These are phyloP conservation scores for Xerocomus potaroensis DNA, from an alignment of 768 basidiomycete species.

Conservation along the genomic window DNA sequence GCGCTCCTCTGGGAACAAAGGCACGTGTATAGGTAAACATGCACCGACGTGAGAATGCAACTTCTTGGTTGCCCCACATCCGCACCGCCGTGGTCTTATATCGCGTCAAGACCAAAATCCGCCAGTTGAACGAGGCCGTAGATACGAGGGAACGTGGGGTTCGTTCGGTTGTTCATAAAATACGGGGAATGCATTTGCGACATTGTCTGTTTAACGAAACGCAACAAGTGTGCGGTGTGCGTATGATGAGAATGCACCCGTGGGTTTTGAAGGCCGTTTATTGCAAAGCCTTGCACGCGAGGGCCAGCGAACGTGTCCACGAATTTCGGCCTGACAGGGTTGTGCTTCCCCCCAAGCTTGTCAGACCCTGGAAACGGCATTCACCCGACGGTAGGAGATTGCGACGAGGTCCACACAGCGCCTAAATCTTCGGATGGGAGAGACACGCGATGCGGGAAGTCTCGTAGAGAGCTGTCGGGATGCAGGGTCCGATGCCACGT, in stretches of 20 bases:
- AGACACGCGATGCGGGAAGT: constrained; percentile 1
- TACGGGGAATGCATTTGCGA: background rate
- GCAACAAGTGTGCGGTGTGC: background rate
- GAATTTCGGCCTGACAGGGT: constrained; percentile 11
- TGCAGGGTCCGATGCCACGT: constrained; percentile 12
- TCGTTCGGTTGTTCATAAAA: background rate
- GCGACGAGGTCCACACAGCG: constrained; percentile 3
- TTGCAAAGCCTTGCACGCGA: constrained; percentile 19
- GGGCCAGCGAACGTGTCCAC: constrained; percentile 11
- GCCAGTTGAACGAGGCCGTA: background rate
- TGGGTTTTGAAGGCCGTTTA: constrained; percentile 17
- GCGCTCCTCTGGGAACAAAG: background rate
- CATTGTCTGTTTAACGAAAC: background rate
- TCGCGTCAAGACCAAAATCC: background rate
- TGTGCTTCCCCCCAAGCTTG: constrained; percentile 3
- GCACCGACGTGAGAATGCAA: constrained; percentile 9
- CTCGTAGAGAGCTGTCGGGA: constrained; percentile 3
- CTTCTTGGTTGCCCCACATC: constrained; percentile 16
- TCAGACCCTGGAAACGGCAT: constrained; percentile 14
- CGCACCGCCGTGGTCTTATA: constrained; percentile 9
- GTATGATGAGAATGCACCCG: constrained; percentile 10
- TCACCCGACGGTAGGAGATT: constrained; percentile 3
- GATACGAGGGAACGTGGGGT: background rate
- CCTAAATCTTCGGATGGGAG: constrained; percentile 23
- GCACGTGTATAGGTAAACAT: background rate